Evolutionary conservation across 768 basidiomycete species (phyloP).

Genomic region (Crucibulum laeve): DNA sequence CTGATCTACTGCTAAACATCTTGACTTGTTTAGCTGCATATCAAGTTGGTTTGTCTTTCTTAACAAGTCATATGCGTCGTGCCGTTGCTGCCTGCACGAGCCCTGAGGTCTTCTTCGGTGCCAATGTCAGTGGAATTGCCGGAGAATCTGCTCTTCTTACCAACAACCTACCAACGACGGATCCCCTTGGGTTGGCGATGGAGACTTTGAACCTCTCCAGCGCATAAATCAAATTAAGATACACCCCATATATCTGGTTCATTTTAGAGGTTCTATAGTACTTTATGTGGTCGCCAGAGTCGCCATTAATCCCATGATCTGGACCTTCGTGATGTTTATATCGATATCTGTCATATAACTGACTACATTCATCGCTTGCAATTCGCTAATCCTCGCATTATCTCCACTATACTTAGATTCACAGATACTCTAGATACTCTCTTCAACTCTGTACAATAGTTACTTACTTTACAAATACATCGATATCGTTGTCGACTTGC

Average conservation of each 20-base stretch:
- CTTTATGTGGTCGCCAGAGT: too few relatives aligned
- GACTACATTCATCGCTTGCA: too few relatives aligned
- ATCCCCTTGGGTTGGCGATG: conserved; percentile 64
- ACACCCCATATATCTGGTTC: conserved; percentile 2
- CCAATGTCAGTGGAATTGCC: conserved; percentile 28
- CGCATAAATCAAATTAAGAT: neutral
- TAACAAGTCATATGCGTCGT: conserved; percentile 91
- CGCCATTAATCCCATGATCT: too few relatives aligned
- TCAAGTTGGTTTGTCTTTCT: conserved; percentile 93
- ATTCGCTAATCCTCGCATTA: too few relatives aligned
- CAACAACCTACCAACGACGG: conserved; percentile 35
- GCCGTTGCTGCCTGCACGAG: conserved; percentile 94
- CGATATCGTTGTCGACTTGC: too few relatives aligned
- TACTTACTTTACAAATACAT: too few relatives aligned
- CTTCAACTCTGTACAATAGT: too few relatives aligned
- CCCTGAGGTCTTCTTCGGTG: conserved; percentile 84
- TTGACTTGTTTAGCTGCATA: conserved; percentile 64
- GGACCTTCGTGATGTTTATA: too few relatives aligned
- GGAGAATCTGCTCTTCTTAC: conserved; percentile 30
- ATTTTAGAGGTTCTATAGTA: neutral
- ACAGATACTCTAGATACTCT: too few relatives aligned
- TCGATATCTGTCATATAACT: too few relatives aligned
- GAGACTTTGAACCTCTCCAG: conserved; percentile 41
- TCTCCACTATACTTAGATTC: too few relatives aligned
- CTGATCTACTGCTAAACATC: conserved; percentile 2